Conservation (phyloP, 805 yeast species). For the Zygosaccharomyces lentus region DNA sequence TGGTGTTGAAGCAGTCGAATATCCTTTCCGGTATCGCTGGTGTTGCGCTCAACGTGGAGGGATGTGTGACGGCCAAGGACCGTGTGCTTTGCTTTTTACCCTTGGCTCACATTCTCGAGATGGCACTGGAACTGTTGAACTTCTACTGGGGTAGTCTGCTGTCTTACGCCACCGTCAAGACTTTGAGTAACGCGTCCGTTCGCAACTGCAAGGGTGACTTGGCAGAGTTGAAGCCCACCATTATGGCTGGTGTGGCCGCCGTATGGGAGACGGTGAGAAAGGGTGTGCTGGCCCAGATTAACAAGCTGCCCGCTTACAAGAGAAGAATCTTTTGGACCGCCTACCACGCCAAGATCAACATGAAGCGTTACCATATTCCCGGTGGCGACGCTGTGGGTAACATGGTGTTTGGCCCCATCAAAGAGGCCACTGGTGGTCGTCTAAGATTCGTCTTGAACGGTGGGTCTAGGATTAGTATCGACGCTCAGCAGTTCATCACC, state of each 20-base stretch:
- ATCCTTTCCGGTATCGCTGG: conserved; percentile 87
- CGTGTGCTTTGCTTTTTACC: conserved; percentile 86
- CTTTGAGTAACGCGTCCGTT: conserved; percentile 76
- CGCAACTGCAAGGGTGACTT: conserved; percentile 87
- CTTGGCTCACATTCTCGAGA: conserved; percentile 92
- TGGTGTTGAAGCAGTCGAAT: conserved; percentile 56
- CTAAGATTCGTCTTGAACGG: conserved; percentile 75
- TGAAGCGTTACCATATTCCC: conserved; percentile 66
- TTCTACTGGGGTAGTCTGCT: conserved; percentile 86
- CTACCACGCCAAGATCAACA: conserved; percentile 62
- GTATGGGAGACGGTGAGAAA: conserved; percentile 96
- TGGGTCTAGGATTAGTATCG: conserved; percentile 82
- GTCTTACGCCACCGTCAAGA: conserved; percentile 92
- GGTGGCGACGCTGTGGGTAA: conserved; percentile 60
- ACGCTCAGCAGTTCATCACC: conserved; percentile 77
- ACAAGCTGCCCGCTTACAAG: conserved; percentile 54
- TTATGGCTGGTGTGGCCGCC: conserved; percentile 98
- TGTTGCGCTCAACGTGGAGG: conserved; percentile 57
- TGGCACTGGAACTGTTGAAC: conserved; percentile 73
- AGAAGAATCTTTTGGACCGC: conserved; percentile 91
- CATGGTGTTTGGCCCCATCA: conserved; percentile 78
- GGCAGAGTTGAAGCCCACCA: conserved; percentile 78
- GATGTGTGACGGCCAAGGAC: conserved; percentile 54
- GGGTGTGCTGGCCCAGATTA: conserved; percentile 78
- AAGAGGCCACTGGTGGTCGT: conserved; percentile 92